A percentile compares a stretch with the other conserved stretches of the same genome.
These are phyloP conservation scores for Aspergillus novofumigatus DNA, from an alignment of 2,329 filamentous ascomycete genomes.

Conservation along the genomic window DNA sequence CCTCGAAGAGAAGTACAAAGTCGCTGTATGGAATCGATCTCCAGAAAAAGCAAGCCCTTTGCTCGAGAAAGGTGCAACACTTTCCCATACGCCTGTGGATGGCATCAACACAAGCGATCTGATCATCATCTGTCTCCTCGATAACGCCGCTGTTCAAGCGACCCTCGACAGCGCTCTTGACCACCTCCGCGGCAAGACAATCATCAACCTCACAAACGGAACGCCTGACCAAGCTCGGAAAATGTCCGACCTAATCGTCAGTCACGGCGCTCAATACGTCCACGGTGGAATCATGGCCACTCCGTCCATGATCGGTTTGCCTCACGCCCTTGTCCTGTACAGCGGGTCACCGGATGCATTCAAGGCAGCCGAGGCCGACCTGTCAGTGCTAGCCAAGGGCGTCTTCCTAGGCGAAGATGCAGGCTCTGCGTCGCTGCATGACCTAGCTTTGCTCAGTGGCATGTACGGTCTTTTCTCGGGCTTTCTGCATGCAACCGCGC, in stretches of 20 bases:
- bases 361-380: background rate
- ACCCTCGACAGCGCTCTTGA: background rate
- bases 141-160: conserved; percentile 3
- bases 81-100: background rate
- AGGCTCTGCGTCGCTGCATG: conserved; percentile 8
- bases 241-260: background rate
- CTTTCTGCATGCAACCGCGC: conserved; percentile 10
- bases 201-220: conserved; percentile 12
- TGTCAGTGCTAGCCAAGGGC: background rate
- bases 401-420: conserved; percentile 7
- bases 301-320: conserved; percentile 9
- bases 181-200: conserved; percentile 1
- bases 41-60: conserved; percentile 4
- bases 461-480: conserved; percentile 14
- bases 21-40: conserved; percentile 11
- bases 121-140: conserved; percentile 10
- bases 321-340: conserved; percentile 6
- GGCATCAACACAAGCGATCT: conserved; percentile 1
- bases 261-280: conserved; percentile 6
- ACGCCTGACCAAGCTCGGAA: conserved; percentile 8
- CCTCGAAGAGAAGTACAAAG: conserved; percentile 3
- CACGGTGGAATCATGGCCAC: conserved; percentile 14
- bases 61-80: conserved; percentile 3
- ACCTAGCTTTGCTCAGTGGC: conserved; percentile 9
- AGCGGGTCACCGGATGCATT: conserved; percentile 1